Evolutionary conservation across 768 basidiomycete species (phyloP), one percentile per base, ranked within the genome.

Genomic region (Lactarius sp.): DNA sequence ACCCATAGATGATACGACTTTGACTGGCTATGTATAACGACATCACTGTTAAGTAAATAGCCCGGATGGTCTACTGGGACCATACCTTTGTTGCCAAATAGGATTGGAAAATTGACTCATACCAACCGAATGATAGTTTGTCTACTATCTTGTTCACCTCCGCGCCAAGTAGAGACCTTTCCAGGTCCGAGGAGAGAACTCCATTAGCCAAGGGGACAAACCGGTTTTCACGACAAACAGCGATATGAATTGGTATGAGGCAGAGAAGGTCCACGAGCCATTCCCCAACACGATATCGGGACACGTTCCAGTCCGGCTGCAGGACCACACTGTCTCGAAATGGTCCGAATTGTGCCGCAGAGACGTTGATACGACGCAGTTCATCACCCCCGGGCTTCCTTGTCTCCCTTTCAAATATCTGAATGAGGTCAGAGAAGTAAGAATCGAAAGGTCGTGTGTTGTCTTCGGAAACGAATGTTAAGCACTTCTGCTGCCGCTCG

Each of bases 1-100:
- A 0, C 84, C 85, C 85, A 86, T 85, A 0, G 85, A 86, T 0
- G 85, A 84, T 1, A 86, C 85, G 3, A 86, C 85, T 65, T 78
- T 80, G 14, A 86, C 84, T 2, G 83, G 84, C 82, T 85, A 53
- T 14, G 33, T 8, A 13, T 9, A 8, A 49, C 42, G 52, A 46
- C 50, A 6, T 54, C 31, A 36, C 14, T 8, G 1, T 27, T 34
- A 16, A 13, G 33, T 54, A 37, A 59, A 60, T 36, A 41, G 1
- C 0, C n/a, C 27, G 34, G 7, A 27, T 1, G 12, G 51, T 1
- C 9, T 22, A 9, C 37, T 12, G 22, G 39, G 47, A 18, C 10
- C 50, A 6, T 51, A 79, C 84, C 78, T 82, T 86, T n/a, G 74
- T 73, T 0, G 83, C 81, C 80, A 83, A 80, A 61, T 87, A 86